Evolutionary conservation across 108 stramenopile species (phyloP).

Genomic region (Conticribra guillardii): DNA sequence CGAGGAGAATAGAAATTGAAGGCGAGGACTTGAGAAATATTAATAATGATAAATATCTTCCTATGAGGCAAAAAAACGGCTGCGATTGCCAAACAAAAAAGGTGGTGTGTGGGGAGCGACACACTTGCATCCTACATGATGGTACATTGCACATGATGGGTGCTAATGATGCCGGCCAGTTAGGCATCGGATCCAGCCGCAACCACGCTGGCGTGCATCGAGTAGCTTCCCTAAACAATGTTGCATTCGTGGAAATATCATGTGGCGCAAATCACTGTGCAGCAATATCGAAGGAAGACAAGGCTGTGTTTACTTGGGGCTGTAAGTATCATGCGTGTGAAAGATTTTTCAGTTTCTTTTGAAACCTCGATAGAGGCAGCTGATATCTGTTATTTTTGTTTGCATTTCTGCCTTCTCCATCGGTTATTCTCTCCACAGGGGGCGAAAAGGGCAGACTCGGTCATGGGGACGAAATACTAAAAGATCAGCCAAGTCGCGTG

Average conservation of each 20-base stretch:
- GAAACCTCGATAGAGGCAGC: too few species aligned
- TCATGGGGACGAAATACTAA: slow-evolving; percentile 10
- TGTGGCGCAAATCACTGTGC: slow-evolving; percentile 37
- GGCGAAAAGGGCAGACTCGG: slow-evolving; percentile 20
- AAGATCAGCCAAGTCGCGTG: slow-evolving; percentile 10
- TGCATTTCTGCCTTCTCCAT: too few species aligned
- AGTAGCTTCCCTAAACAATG: slow-evolving; percentile 3
- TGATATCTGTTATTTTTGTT: neutral
- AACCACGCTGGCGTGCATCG: neutral
- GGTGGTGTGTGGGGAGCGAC: slow-evolving; percentile 29
- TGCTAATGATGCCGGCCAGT: slow-evolving; percentile 24
- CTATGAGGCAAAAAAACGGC: too few species aligned
- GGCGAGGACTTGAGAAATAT: too few species aligned
- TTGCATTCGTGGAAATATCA: slow-evolving; percentile 22
- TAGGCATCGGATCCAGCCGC: slow-evolving; percentile 2
- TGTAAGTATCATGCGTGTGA: neutral
- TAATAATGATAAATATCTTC: too few species aligned
- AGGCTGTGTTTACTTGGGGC: slow-evolving; percentile 25
- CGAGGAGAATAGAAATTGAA: slow-evolving; percentile 12
- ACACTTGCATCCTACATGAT: slow-evolving; percentile 23
- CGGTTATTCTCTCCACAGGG: slow-evolving; percentile 7
- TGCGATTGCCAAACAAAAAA: too few species aligned
- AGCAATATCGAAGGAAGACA: slow-evolving; percentile 5
- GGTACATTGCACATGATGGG: slow-evolving; percentile 17
- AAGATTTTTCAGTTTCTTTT: too few species aligned